A percentile compares a stretch with the other conserved stretches of the same genome.
Evolutionary conservation across 1,139 yeast genomes (phyloP).

Genomic region (Scheffersomyces insectosa): DNA sequence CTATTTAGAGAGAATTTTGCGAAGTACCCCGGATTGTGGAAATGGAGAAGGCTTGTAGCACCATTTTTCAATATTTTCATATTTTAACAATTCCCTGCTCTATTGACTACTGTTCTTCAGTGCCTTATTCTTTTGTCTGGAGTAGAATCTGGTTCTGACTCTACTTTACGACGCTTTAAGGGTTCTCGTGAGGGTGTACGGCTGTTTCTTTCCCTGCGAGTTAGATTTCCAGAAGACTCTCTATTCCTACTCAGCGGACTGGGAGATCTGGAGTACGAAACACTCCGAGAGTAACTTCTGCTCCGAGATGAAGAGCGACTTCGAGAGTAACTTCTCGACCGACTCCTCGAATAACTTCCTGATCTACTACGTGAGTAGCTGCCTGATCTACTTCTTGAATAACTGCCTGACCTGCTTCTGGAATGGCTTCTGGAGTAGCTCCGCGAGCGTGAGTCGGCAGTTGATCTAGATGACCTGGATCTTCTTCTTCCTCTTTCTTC

Average conservation of each 20-base stretch:
- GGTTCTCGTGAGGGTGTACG: too few relatives aligned
- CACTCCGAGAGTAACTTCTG: conserved; percentile 13
- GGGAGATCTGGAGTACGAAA: conserved; percentile 1
- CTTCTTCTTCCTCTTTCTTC: conserved; percentile 19
- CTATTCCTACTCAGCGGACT: conserved; percentile 1
- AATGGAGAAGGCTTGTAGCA: too few relatives aligned
- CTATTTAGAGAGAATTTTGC: too few relatives aligned
- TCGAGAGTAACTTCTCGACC: conserved; percentile 11
- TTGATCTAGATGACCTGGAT: conserved; percentile 14
- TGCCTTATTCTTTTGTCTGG: too few relatives aligned
- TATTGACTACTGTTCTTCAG: too few relatives aligned
- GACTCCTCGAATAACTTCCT: conserved; percentile 5
- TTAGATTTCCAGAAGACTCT: not conserved
- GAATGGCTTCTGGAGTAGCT: conserved; percentile 8
- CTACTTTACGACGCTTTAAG: too few relatives aligned
- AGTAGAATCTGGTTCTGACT: too few relatives aligned
- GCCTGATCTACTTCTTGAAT: not conserved
- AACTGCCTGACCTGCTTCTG: conserved; percentile 12
- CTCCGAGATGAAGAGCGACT: conserved; percentile 12
- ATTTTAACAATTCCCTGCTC: too few relatives aligned
- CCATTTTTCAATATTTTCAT: too few relatives aligned
- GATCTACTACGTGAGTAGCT: not conserved
- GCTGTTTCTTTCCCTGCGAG: too few relatives aligned
- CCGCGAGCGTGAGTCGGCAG: not conserved
- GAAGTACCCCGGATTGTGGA: too few relatives aligned